These are phyloP conservation scores for Trichomonas gallinae DNA, from an alignment of 208 protist genomes.

Conservation along the genomic window DNA sequence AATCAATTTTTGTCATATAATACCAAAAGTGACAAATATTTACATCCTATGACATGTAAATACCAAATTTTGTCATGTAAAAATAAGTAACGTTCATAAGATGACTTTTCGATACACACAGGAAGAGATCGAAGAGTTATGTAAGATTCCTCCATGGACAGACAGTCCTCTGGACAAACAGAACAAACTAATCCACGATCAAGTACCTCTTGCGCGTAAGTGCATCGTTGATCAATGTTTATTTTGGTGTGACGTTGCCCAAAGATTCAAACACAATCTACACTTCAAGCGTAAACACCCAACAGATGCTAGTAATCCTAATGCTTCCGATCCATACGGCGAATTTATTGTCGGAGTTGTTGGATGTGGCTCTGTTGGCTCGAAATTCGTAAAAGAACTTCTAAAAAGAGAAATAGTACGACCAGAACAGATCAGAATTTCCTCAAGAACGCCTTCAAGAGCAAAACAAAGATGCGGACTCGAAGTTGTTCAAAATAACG, in stretches of 20 bases:
- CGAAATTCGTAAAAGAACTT: neutral
- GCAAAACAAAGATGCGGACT: neutral
- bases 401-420: neutral
- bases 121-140: neutral
- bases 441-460: neutral
- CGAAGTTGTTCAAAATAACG: neutral
- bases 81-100: neutral
- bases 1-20: too few relatives aligned
- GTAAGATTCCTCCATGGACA: neutral
- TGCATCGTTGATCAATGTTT: constrained; percentile 20
- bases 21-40: too few relatives aligned
- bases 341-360: neutral
- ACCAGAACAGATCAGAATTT: neutral
- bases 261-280: neutral
- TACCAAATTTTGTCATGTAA: too few relatives aligned
- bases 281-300: neutral
- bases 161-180: neutral
- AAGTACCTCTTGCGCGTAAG: neutral
- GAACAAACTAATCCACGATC: neutral
- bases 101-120: neutral
- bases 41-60: too few relatives aligned
- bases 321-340: neutral
- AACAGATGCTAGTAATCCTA: neutral
- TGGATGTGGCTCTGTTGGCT: constrained; percentile 1
- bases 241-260: constrained; percentile 17